Evolutionary conservation across 2,329 filamentous ascomycete genomes (phyloP), one percentile per base, ranked within the genome.

Genomic region (Triangularia setosa): DNA sequence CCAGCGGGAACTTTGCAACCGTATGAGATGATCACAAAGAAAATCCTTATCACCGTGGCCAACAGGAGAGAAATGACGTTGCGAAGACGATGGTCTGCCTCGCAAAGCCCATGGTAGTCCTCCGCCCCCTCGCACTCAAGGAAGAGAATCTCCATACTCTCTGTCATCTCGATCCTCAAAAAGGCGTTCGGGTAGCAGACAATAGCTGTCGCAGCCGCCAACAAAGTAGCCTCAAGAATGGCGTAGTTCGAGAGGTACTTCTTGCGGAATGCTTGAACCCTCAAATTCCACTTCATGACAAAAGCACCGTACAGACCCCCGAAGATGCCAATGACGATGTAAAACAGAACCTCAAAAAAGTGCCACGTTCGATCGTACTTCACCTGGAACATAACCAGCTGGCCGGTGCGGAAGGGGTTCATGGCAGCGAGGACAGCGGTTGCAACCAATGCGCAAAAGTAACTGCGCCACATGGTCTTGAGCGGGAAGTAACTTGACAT

Each of bases 381-480:
- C 72, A 99, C 94, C 72, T 97, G 93, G 77, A 99, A 99, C 94
- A 99, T 98, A 85, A 99, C 95, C 52, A 99, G 84, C 74, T 99
- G 95, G 21, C 95, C 95, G 0, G 95, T 98, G 60, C 95, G 84
- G 78, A 99, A 99, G 23, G 95, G 95, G 71, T 99, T 99, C 92
- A 99, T 96, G 64, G 91, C 92, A 25, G 95, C 90, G 44, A 99
- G 80, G 16, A 97, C 92, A 58, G 93, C 92, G 0, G 95, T 98
- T 4, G 93, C 95, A 4, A 99, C 94, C 68, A 99, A 79, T 28
- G 95, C 95, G 77, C 95, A 99, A 76, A 99, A 98, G 76, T 98
- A 99, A 75, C 93, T 97, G 71, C 95, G 86, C 95, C 95, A 98
- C 78, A 99, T 87, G 0, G 95, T 99, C 78, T 98, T 98, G 21